A percentile compares a stretch with the other conserved stretches of the same genome.
phyloP scores from a whole-genome alignment of 2,329 filamentous ascomycete genomes.

The Aspergillus chevalieri region DNA sequence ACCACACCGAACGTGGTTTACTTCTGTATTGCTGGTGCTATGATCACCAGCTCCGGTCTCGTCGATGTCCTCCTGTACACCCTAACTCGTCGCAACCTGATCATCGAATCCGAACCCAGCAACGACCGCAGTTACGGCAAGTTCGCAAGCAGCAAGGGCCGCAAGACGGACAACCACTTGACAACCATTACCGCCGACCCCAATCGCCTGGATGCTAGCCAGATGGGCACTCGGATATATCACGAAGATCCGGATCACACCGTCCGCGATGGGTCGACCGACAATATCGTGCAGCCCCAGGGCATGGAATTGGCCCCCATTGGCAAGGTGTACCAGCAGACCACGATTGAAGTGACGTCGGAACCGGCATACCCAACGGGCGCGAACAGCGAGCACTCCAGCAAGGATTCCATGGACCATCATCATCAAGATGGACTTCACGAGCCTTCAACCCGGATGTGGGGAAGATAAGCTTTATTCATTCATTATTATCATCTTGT shows the following conservation, averaged over 20 bases:
- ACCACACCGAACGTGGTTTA: constrained; percentile 33
- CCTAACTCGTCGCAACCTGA: constrained; percentile 50
- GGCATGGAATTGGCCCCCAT: constrained; percentile 25
- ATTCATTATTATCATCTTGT: background rate
- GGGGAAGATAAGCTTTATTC: constrained; percentile 16
- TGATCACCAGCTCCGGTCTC: constrained; percentile 55
- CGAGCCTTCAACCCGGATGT: constrained; percentile 13
- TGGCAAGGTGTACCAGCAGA: constrained; percentile 40
- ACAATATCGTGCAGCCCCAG: constrained; percentile 35
- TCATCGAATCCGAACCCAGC: constrained; percentile 46
- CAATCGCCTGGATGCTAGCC: constrained; percentile 16
- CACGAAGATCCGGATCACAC: constrained; percentile 22
- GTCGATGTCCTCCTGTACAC: constrained; percentile 56
- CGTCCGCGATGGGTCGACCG: constrained; percentile 41
- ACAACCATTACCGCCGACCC: constrained; percentile 26
- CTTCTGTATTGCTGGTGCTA: constrained; percentile 48
- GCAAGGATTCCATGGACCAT: constrained; percentile 18
- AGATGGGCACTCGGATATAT: constrained; percentile 12
- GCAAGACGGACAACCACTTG: constrained; percentile 25
- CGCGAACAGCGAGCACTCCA: constrained; percentile 20
- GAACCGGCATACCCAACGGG: constrained; percentile 28
- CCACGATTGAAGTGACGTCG: constrained; percentile 38
- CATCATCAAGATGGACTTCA: constrained; percentile 1
- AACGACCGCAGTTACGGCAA: constrained; percentile 29
- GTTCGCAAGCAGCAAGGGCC: constrained; percentile 22